Evolutionary conservation across 495 filamentous ascomycete genomes (phyloP).

Genomic region (Aspergillus taichungensis): DNA sequence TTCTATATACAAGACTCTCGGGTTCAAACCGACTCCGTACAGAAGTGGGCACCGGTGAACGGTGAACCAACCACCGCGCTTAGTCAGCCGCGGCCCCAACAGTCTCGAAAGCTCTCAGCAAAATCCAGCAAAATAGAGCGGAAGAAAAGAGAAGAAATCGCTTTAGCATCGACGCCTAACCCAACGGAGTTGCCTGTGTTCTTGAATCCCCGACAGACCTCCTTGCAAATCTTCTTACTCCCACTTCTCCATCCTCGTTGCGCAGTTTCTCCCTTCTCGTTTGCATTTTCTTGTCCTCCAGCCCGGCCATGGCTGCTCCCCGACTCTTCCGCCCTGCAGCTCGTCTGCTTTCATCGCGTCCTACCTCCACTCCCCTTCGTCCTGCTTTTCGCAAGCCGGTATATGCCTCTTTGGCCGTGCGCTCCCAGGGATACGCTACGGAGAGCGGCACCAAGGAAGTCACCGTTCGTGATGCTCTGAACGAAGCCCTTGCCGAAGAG

Average conservation of each 20-base stretch:
- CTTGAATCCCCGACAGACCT: constrained; percentile 2
- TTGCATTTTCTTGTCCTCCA: constrained; percentile 14
- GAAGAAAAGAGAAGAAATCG: not conserved
- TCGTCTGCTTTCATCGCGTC: constrained; percentile 61
- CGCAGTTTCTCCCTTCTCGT: constrained; percentile 20
- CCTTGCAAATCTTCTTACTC: constrained; percentile 1
- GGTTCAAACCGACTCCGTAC: constrained; percentile 8
- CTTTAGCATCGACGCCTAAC: not conserved
- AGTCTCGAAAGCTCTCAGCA: constrained; percentile 25
- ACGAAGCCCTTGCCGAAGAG: constrained; percentile 96
- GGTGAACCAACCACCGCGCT: constrained; percentile 9
- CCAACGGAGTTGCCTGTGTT: constrained; percentile 1
- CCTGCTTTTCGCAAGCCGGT: constrained; percentile 42
- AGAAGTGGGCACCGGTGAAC: constrained; percentile 35
- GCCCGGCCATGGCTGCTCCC: constrained; percentile 50
- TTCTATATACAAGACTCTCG: not conserved
- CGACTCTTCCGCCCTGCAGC: constrained; percentile 75
- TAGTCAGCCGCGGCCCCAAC: constrained; percentile 34
- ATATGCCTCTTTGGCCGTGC: constrained; percentile 37
- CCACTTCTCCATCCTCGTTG: constrained; percentile 12
- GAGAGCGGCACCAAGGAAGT: constrained; percentile 73
- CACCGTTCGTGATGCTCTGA: constrained; percentile 92
- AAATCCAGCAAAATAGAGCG: constrained; percentile 11
- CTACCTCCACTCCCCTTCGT: constrained; percentile 42
- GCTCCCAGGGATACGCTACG: constrained; percentile 40